These are phyloP conservation scores for Dryas integrifolia DNA, from an alignment of 331 rosid species.

Conservation along the genomic window DNA sequence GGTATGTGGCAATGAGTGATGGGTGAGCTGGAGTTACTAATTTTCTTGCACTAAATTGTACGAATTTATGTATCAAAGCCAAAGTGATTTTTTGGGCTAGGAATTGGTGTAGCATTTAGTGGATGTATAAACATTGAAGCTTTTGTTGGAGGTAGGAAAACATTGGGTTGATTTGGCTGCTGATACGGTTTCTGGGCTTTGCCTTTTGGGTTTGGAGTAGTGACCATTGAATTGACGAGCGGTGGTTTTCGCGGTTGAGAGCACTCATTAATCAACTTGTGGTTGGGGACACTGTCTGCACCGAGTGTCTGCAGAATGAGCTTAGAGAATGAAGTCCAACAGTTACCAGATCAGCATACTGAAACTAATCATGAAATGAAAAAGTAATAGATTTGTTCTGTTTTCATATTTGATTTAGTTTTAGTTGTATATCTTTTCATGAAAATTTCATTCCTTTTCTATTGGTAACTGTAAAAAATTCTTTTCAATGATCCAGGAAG, in stretches of 20 bases:
- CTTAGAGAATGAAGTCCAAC: constrained; percentile 51
- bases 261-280: constrained; percentile 18
- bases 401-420: neutral
- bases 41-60: constrained; percentile 22
- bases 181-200: constrained; percentile 19
- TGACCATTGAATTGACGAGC: constrained; percentile 20
- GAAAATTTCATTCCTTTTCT: constrained; percentile 14
- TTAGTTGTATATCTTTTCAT: neutral
- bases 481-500: constrained; percentile 53
- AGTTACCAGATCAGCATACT: constrained; percentile 36
- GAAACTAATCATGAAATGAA: constrained; percentile 40
- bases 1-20: constrained; percentile 16
- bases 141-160: constrained; percentile 11
- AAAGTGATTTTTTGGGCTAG: constrained; percentile 22
- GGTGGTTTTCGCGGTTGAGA: constrained; percentile 30
- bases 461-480: constrained; percentile 10
- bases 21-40: constrained; percentile 27
- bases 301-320: constrained; percentile 57
- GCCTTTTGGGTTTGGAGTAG: constrained; percentile 18
- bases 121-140: constrained; percentile 8
- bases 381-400: constrained; percentile 41
- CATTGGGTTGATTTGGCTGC: constrained; percentile 14
- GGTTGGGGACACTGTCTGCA: constrained; percentile 24
- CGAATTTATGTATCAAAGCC: constrained; percentile 1
- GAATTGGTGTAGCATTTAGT: constrained; percentile 35